Base-by-base conservation (phyloP, 1,139 yeast genomes). In the Diutina pseudorugosa region DNA sequence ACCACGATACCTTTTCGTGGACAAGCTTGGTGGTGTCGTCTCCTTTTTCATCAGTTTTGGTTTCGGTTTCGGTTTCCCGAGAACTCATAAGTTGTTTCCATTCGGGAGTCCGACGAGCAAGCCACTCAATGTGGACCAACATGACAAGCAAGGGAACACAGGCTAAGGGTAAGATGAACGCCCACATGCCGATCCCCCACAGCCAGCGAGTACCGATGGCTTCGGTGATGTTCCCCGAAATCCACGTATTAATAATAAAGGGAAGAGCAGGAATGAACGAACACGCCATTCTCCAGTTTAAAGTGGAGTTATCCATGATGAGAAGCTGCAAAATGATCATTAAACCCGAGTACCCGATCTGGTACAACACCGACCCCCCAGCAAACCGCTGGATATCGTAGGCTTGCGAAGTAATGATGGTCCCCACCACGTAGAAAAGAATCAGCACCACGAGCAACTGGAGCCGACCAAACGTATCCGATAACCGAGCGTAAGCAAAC, bases 121-220 rank as follows among this genome's bases (percentile, higher is more conserved):
- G 62, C 52, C 64, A 64, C 56, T 73, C 63, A 85, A 83, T 82
- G 63, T 83, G 85, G 11, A 72, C 43, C 60, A 82, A 69, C 59
- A 83, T 76, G 11, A 57, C 56, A 30, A 82, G 59, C 54, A 85
- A 66, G 25, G 93, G 93, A 21, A 85, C 54, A 59, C 83, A 72
- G 5, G 79, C 63, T 40, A 83, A 70, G 27, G 93, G 91, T 69
- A 82, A 75, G 56, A 85, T 82, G 61, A 83, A 82, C 1, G 90
- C 90, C 87, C 87, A 85, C 77, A 85, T 83, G 45, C 85, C 91
- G 59, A 84, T 81, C 43, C 43, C 51, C 57, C 12, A 33, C 54
- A 41, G 4, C 55, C 50, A 40, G 55, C 51, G 12, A 2, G 36
- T 20, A 8, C 42, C 42, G 11, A 33, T 47, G 18, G 41, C 40